phyloP scores from a whole-genome alignment of 352 stramenopile species.

The Phytophthora brassicae region DNA sequence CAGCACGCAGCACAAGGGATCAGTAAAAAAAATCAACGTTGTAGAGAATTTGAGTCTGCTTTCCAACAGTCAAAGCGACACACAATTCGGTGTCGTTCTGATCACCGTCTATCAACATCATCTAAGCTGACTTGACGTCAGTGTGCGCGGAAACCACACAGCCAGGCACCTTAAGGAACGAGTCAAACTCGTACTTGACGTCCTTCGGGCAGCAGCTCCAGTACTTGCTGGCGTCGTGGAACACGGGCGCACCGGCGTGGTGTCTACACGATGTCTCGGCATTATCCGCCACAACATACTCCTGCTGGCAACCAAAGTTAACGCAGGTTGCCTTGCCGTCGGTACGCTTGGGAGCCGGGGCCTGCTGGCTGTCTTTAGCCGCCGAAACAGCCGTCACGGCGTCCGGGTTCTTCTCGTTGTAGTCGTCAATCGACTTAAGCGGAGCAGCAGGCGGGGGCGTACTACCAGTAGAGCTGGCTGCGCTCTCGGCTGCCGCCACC shows the following conservation, averaged over 20 bases:
- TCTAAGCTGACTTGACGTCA: constrained; percentile 60
- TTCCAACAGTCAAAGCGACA: constrained; percentile 9
- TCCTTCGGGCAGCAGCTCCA: constrained; percentile 93
- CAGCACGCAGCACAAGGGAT: neutral
- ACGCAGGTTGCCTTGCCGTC: constrained; percentile 91
- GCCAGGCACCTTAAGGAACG: constrained; percentile 89
- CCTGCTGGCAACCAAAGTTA: constrained; percentile 91
- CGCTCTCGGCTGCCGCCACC: constrained; percentile 62
- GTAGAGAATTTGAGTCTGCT: constrained; percentile 7
- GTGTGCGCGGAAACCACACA: constrained; percentile 84
- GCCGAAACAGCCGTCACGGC: constrained; percentile 84
- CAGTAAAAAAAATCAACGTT: constrained; percentile 22
- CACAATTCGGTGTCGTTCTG: neutral
- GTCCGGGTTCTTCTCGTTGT: constrained; percentile 90
- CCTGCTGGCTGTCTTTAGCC: constrained; percentile 56
- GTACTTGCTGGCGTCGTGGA: constrained; percentile 93
- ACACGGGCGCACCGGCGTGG: constrained; percentile 88
- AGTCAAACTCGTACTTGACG: constrained; percentile 95
- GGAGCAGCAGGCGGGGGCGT: constrained; percentile 28
- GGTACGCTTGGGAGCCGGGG: constrained; percentile 46
- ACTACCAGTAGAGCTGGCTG: constrained; percentile 23
- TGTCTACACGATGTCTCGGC: constrained; percentile 69
- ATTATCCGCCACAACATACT: constrained; percentile 92
- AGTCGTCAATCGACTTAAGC: constrained; percentile 93
- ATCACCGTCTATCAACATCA: constrained; percentile 16